Percentiles rank a stretch among this genome's conserved stretches.
Evolutionary conservation across 345 rosid species (phyloP).

Genomic region (Camelina neglecta): DNA sequence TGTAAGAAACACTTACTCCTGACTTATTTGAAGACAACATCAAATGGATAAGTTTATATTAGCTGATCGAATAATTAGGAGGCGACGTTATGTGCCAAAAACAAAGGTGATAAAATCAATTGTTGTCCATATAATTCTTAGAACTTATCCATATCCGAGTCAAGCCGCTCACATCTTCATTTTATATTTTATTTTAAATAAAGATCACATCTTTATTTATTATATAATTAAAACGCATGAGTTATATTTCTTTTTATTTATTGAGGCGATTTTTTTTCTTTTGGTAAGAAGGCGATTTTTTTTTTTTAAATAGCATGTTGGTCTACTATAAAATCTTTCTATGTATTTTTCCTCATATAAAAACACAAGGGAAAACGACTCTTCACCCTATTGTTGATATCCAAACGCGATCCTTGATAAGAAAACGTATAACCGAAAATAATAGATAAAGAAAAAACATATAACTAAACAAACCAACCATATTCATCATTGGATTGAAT

Average conservation of each 20-base stretch:
- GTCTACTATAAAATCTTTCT: constrained; percentile 4
- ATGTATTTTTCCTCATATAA: background rate
- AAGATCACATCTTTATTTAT: constrained; percentile 1
- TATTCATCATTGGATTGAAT: background rate
- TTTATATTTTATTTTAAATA: background rate
- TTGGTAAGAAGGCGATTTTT: no score
- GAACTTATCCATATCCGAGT: constrained; percentile 44
- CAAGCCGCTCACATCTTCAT: constrained; percentile 24
- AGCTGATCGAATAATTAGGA: constrained; percentile 13
- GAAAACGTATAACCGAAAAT: constrained; percentile 11
- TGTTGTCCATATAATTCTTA: constrained; percentile 31
- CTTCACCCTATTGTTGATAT: constrained; percentile 28
- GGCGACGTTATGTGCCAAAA: constrained; percentile 12
- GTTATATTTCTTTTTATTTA: background rate
- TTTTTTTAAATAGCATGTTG: constrained; percentile 7
- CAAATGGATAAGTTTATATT: constrained; percentile 1
- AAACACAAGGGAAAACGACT: constrained; percentile 36
- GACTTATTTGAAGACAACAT: constrained; percentile 4
- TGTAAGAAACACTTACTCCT: background rate
- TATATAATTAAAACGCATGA: constrained; percentile 1
- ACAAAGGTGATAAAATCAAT: constrained; percentile 26
- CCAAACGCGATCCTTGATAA: constrained; percentile 17
- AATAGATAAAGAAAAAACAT: constrained; percentile 5
- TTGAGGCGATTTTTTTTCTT: background rate
- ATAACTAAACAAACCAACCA: constrained; percentile 10